These are phyloP conservation scores for Eimeria sp. DNA, from an alignment of 169 alveolate genomes.

Conservation along the genomic window DNA sequence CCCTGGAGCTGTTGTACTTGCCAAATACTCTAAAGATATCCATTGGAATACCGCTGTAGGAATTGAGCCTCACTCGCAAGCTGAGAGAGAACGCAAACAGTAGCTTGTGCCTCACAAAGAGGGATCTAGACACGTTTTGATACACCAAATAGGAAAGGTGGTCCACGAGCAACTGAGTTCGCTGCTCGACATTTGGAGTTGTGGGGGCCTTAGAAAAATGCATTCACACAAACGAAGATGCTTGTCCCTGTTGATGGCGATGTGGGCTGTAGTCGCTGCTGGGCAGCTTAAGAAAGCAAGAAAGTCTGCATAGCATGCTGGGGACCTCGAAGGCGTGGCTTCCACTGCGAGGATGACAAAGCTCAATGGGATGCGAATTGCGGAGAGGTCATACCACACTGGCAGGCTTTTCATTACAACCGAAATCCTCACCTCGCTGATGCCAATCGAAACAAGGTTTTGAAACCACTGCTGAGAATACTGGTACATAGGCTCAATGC, in stretches of 20 bases:
- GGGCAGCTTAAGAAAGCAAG: background rate
- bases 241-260: constrained; percentile 38
- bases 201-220: constrained; percentile 94
- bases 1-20: background rate
- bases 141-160: constrained; percentile 87
- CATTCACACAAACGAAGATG: constrained; percentile 92
- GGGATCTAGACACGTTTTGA: constrained; percentile 91
- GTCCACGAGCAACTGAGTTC: constrained; percentile 82
- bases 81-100: constrained; percentile 94
- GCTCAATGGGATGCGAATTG: background rate
- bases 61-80: constrained; percentile 73
- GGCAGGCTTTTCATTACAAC: background rate
- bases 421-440: constrained; percentile 86
- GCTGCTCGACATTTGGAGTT: constrained; percentile 97
- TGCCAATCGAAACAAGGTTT: constrained; percentile 93
- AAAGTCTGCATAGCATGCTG: background rate
- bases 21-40: background rate
- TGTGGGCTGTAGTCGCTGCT: background rate
- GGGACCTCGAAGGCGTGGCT: background rate
- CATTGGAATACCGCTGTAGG: background rate
- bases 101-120: constrained; percentile 94
- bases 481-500: constrained; percentile 98
- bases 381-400: background rate
- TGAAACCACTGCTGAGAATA: constrained; percentile 98
- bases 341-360: background rate